A percentile compares a stretch with the other conserved stretches of the same genome.
Evolutionary conservation across 257 asterid species (phyloP).

Genomic region (Penstemon davidsonii): DNA sequence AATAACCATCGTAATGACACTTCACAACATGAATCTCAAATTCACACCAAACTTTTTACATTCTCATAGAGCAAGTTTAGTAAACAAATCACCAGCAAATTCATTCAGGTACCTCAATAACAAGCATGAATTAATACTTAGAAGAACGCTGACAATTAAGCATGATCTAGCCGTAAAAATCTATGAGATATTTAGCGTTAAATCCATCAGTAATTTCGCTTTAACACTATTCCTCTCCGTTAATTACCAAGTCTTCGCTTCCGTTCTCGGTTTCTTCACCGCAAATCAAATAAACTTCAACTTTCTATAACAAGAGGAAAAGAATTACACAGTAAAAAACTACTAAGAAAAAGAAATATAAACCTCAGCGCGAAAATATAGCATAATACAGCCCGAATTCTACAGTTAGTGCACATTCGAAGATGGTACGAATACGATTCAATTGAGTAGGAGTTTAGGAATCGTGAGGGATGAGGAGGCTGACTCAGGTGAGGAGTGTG

Average conservation of each 20-base stretch:
- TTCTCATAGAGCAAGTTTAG: too few species aligned
- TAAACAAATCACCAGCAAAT: too few species aligned
- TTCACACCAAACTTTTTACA: too few species aligned
- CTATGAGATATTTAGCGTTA: slow-evolving; percentile 65
- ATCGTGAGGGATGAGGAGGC: slow-evolving; percentile 4
- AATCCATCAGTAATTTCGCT: slow-evolving; percentile 51
- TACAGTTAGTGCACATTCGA: background rate
- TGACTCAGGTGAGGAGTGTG: too few species aligned
- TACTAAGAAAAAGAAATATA: background rate
- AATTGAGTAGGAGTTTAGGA: background rate
- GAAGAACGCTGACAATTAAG: too few species aligned
- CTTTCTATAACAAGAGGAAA: too few species aligned
- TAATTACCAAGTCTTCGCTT: slow-evolving; percentile 62
- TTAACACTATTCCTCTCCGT: slow-evolving; percentile 39
- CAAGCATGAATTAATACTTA: too few species aligned
- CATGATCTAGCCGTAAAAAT: slow-evolving; percentile 55
- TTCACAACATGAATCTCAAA: too few species aligned
- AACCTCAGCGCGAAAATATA: slow-evolving; percentile 1
- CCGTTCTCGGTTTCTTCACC: slow-evolving; percentile 45
- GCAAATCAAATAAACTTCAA: slow-evolving; percentile 6
- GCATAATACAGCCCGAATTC: background rate
- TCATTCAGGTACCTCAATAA: too few species aligned
- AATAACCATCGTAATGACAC: too few species aligned
- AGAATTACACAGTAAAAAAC: too few species aligned
- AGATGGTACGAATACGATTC: background rate